These are phyloP conservation scores for Sporothrix sp. DNA, from an alignment of 2,329 filamentous ascomycete species.

Conservation along the genomic window DNA sequence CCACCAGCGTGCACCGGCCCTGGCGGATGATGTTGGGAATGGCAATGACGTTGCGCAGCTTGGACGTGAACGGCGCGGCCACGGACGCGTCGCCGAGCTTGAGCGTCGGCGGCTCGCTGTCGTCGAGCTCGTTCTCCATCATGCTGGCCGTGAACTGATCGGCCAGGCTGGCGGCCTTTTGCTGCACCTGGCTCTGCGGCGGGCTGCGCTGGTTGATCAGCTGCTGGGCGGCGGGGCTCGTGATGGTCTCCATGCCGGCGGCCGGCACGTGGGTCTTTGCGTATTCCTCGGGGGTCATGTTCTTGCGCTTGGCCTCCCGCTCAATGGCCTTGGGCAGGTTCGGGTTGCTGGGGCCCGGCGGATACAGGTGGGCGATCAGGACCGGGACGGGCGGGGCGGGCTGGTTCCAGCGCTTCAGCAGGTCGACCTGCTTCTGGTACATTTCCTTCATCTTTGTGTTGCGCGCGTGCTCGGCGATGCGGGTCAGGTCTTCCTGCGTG, in stretches of 20 bases:
- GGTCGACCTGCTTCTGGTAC: constrained; percentile 86
- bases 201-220: constrained; percentile 43
- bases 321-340: constrained; percentile 88
- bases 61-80: constrained; percentile 93
- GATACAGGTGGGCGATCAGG: constrained; percentile 88
- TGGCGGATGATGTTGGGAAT: constrained; percentile 98
- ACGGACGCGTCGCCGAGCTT: constrained; percentile 97
- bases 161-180: constrained; percentile 67
- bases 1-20: constrained; percentile 92
- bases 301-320: constrained; percentile 73
- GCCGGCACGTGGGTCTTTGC: constrained; percentile 33
- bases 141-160: constrained; percentile 79
- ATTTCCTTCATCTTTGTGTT: constrained; percentile 98
- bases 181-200: constrained; percentile 42
- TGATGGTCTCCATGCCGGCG: constrained; percentile 52
- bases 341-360: constrained; percentile 83
- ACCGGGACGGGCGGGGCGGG: constrained; percentile 84
- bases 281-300: constrained; percentile 51
- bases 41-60: constrained; percentile 91
- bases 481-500: constrained; percentile 78
- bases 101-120: constrained; percentile 85
- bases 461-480: constrained; percentile 85
- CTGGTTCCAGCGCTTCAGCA: constrained; percentile 95
- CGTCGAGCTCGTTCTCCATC: constrained; percentile 71
- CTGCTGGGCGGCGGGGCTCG: constrained; percentile 54